These are phyloP conservation scores for Rhizoclosmatium sp. DNA, from an alignment of 192 early-diverging fungal species.

Conservation along the genomic window DNA sequence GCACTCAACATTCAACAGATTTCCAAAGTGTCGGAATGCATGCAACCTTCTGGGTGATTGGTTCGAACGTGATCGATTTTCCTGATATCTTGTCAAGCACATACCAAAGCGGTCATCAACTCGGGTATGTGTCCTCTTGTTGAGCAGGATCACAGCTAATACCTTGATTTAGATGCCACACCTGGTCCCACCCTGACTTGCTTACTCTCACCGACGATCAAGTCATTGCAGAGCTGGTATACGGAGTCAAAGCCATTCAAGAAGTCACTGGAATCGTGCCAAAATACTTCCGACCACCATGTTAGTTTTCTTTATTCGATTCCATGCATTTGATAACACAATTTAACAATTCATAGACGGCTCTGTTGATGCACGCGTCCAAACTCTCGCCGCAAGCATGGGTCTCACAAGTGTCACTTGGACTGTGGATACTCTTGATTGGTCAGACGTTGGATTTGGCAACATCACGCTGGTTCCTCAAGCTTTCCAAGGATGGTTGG, in stretches of 20 bases:
- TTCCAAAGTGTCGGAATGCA: background rate
- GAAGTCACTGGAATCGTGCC: slow-evolving; percentile 27
- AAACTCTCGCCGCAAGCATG: slow-evolving; percentile 62
- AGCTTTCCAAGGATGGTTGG: slow-evolving; percentile 15
- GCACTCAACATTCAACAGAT: background rate
- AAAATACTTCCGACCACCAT: slow-evolving; percentile 66
- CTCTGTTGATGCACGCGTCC: slow-evolving; percentile 73
- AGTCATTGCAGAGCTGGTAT: slow-evolving; percentile 70
- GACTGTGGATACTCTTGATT: slow-evolving; percentile 41
- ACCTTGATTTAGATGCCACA: slow-evolving; percentile 47
- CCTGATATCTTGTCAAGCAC: slow-evolving; percentile 33
- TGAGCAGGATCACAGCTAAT: too few species aligned
- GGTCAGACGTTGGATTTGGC: slow-evolving; percentile 1
- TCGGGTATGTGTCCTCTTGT: slow-evolving; percentile 34
- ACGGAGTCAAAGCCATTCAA: slow-evolving; percentile 48
- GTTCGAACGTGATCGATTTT: background rate
- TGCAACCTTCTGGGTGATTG: slow-evolving; percentile 28
- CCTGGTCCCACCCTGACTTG: slow-evolving; percentile 65
- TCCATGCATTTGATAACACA: background rate
- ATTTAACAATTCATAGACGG: slow-evolving; percentile 42
- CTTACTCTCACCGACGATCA: slow-evolving; percentile 56
- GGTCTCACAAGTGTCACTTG: slow-evolving; percentile 49
- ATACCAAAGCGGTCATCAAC: slow-evolving; percentile 61
- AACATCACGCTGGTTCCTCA: background rate
- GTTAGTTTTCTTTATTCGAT: slow-evolving; percentile 39